These are phyloP conservation scores for Phaffomyces opuntiae DNA, from an alignment of 805 yeast species.

Conservation along the genomic window DNA sequence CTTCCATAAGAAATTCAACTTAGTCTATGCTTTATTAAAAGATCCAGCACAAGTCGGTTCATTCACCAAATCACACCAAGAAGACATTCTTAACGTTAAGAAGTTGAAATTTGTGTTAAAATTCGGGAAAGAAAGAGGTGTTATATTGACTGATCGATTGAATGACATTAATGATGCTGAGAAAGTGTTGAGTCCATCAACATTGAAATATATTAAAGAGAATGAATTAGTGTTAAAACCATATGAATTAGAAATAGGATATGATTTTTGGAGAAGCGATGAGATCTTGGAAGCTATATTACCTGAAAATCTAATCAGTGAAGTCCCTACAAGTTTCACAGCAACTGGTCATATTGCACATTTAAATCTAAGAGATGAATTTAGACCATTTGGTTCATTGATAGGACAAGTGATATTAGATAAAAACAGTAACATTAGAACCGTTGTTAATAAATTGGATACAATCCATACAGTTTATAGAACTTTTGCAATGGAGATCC, in stretches of 20 bases:
- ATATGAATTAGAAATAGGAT: conserved; percentile 52
- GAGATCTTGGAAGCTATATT: conserved; percentile 73
- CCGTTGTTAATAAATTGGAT: conserved; percentile 90
- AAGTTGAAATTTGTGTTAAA: conserved; percentile 64
- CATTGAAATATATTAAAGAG: conserved; percentile 40
- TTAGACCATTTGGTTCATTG: conserved; percentile 68
- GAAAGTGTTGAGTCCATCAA: conserved; percentile 32
- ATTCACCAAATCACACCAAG: conserved; percentile 51
- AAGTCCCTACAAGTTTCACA: conserved; percentile 86
- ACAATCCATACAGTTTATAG: conserved; percentile 82
- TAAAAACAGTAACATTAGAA: conserved; percentile 62
- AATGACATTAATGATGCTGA: conserved; percentile 31
- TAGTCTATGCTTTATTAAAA: conserved; percentile 64
- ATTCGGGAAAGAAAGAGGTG: conserved; percentile 30
- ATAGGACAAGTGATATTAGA: conserved; percentile 90
- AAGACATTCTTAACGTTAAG: conserved; percentile 64
- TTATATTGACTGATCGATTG: conserved; percentile 52
- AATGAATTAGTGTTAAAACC: conserved; percentile 41
- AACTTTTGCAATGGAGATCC: conserved; percentile 87
- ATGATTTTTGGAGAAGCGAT: conserved; percentile 84
- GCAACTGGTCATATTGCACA: conserved; percentile 96
- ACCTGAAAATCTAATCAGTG: conserved; percentile 63
- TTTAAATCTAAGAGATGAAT: conserved; percentile 75
- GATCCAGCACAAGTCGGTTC: conserved; percentile 44
- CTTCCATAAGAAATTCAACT: conserved; percentile 49